Percentiles rank a stretch among this genome's conserved stretches.
Evolutionary conservation across 257 asterid genomes (phyloP).

Genomic region (Parsonsia alboflavescens): DNA sequence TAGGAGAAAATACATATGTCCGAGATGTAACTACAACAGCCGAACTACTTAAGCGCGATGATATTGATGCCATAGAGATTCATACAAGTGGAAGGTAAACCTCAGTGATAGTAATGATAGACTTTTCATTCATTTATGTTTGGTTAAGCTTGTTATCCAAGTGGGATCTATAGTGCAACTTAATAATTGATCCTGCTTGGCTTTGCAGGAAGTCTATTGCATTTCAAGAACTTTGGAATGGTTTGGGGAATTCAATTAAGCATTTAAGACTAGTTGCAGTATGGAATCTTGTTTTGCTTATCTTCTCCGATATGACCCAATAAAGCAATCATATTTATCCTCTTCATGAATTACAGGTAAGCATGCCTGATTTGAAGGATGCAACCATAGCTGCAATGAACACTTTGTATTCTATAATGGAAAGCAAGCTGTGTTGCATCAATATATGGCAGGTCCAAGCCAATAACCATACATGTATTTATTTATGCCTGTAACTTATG

Average conservation of each 20-base stretch:
- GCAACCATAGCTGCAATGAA: slow-evolving; percentile 55
- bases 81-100: slow-evolving; percentile 88
- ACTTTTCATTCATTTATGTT: background rate
- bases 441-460: slow-evolving; percentile 82
- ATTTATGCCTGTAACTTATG: slow-evolving; percentile 6
- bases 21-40: slow-evolving; percentile 70
- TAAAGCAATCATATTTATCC: background rate
- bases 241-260: slow-evolving; percentile 59
- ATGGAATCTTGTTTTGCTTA: background rate
- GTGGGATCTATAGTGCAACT: background rate
- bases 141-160: background rate
- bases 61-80: slow-evolving; percentile 80
- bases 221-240: slow-evolving; percentile 65
- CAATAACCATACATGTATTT: background rate
- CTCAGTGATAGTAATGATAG: background rate
- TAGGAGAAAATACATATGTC: slow-evolving; percentile 62
- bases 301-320: background rate
- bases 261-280: slow-evolving; percentile 81
- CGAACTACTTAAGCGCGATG: slow-evolving; percentile 56
- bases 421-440: slow-evolving; percentile 43
- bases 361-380: slow-evolving; percentile 70
- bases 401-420: slow-evolving; percentile 60
- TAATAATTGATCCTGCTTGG: background rate
- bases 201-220: slow-evolving; percentile 43
- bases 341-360: slow-evolving; percentile 44